Conservation (phyloP, 2,329 filamentous ascomycete genomes). For the Fusarium penzigii region DNA sequence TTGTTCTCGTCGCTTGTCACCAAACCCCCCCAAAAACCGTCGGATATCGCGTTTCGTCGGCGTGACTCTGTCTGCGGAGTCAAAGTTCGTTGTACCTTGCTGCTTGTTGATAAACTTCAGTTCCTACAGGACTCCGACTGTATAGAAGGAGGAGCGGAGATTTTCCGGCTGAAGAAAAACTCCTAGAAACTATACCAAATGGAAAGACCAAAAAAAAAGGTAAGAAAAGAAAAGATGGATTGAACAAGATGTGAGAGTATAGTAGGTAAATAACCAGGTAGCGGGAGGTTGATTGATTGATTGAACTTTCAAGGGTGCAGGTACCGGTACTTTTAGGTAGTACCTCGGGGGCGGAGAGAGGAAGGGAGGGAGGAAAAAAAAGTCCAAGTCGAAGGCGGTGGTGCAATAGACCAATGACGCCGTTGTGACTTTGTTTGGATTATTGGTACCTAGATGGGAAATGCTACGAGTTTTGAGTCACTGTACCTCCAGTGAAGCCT, state of each 20-base stretch:
- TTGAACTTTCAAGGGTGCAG: not conserved
- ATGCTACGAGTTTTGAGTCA: constrained; percentile 2
- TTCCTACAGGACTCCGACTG: not conserved
- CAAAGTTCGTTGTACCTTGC: constrained; percentile 9
- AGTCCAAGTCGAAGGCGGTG: constrained; percentile 18
- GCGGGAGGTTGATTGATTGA: not conserved
- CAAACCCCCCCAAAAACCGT: constrained; percentile 23
- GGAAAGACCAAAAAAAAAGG: constrained; percentile 2
- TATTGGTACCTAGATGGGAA: constrained; percentile 21
- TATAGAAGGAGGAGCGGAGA: not conserved
- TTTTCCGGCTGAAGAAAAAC: not conserved
- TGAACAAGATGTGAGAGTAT: constrained; percentile 10
- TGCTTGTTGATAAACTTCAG: constrained; percentile 11
- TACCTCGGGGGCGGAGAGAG: not conserved
- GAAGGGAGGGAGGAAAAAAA: constrained; percentile 1
- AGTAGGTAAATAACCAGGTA: constrained; percentile 6
- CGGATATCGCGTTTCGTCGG: constrained; percentile 12
- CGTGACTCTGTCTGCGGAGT: constrained; percentile 2
- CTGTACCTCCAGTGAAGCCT: not conserved
- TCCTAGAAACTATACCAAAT: constrained; percentile 5
- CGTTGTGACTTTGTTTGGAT: constrained; percentile 26
- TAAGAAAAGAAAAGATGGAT: constrained; percentile 3
- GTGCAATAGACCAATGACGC: constrained; percentile 28
- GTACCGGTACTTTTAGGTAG: not conserved
- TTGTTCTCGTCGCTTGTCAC: constrained; percentile 17